These are phyloP conservation scores for Suillus cothurnatus DNA, from an alignment of 768 basidiomycete species.

Conservation along the genomic window DNA sequence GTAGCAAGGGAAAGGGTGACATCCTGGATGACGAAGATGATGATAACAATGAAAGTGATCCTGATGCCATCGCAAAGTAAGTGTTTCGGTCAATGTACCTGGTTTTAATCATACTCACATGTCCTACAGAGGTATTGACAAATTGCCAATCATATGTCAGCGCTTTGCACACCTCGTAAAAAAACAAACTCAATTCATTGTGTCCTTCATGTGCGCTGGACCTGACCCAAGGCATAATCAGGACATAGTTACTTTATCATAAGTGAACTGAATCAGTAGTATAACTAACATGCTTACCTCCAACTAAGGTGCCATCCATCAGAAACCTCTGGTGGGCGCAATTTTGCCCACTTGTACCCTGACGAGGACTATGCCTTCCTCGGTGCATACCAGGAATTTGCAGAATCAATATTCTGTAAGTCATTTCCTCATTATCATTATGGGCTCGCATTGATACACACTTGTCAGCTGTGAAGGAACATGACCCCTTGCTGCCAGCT, in stretches of 20 bases:
- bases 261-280: not conserved
- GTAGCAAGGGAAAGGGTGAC: not conserved
- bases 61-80: slow-evolving; percentile 4
- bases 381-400: slow-evolving; percentile 6
- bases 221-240: slow-evolving; percentile 10
- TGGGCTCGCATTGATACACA: not conserved
- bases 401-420: slow-evolving; percentile 8
- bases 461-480: not conserved
- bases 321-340: slow-evolving; percentile 2
- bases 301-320: slow-evolving; percentile 3
- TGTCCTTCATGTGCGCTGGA: slow-evolving; percentile 13
- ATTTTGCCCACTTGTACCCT: not conserved
- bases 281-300: not conserved
- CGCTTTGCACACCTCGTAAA: not conserved
- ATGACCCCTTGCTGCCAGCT: slow-evolving; percentile 1
- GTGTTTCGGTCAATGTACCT: not conserved
- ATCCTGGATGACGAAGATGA: not conserved
- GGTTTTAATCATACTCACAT: not conserved
- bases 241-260: slow-evolving; percentile 7
- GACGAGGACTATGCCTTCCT: slow-evolving; percentile 4
- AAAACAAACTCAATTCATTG: not conserved
- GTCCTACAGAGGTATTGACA: slow-evolving; percentile 3
- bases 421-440: not conserved
- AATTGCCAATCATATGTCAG: not conserved
- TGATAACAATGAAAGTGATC: not conserved